Evolutionary conservation across 2,329 filamentous ascomycete species (phyloP).

Genomic region (Massarina eburnea): DNA sequence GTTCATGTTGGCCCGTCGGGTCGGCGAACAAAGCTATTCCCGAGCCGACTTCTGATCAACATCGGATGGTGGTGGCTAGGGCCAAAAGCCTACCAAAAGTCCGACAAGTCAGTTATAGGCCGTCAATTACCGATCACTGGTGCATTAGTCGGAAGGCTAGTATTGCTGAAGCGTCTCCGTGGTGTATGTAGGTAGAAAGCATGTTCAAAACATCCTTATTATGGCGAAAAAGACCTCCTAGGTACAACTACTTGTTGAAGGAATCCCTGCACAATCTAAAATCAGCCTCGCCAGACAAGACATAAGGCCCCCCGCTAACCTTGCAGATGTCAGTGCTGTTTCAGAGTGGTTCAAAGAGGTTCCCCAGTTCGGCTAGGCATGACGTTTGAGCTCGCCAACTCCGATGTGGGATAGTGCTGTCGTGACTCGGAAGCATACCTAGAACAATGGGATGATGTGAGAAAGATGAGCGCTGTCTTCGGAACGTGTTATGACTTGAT

Average conservation of each 20-base stretch:
- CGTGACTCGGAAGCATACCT: background rate
- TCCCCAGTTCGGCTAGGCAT: conserved; percentile 19
- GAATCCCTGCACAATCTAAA: conserved; percentile 5
- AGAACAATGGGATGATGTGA: too few relatives aligned
- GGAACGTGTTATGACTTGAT: too few relatives aligned
- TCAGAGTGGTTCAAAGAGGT: conserved; percentile 4
- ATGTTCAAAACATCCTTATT: background rate
- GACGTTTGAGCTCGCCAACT: conserved; percentile 20
- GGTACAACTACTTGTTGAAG: background rate
- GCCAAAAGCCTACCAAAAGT: too few relatives aligned
- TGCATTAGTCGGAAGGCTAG: too few relatives aligned
- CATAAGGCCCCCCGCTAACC: conserved; percentile 38
- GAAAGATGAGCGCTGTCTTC: too few relatives aligned
- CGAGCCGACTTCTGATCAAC: background rate
- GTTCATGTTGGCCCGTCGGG: too few relatives aligned
- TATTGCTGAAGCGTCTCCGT: too few relatives aligned
- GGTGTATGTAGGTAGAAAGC: too few relatives aligned
- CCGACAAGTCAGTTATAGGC: too few relatives aligned
- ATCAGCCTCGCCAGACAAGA: conserved; percentile 35
- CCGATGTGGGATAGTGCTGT: conserved; percentile 6
- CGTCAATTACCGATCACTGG: too few relatives aligned
- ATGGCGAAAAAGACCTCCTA: background rate
- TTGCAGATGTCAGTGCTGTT: conserved; percentile 29
- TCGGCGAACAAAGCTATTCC: too few relatives aligned
- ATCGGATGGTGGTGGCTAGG: background rate